phyloP scores from a whole-genome alignment of 768 basidiomycete species.

The Boletus edulis region DNA sequence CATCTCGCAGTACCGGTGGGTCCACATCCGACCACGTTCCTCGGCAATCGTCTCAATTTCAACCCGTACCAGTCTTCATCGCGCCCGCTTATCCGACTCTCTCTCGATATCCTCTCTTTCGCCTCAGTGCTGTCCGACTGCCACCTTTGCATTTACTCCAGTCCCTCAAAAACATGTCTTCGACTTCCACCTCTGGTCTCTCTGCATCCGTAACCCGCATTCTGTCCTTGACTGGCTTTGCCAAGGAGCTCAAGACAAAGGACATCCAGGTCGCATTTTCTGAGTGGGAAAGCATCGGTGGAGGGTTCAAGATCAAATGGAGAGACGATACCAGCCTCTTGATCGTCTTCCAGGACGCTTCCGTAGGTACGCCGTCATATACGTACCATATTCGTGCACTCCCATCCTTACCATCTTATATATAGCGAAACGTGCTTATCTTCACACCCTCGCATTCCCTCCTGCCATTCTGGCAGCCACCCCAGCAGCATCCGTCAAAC shows the following conservation, averaged over 20 bases:
- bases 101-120: conserved; percentile 18
- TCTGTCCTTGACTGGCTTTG: conserved; percentile 87
- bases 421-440: conserved; percentile 50
- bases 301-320: conserved; percentile 99
- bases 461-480: conserved; percentile 63
- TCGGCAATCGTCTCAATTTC: conserved; percentile 28
- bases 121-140: not conserved
- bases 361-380: conserved; percentile 64
- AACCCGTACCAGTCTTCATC: conserved; percentile 2
- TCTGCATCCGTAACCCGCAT: conserved; percentile 97
- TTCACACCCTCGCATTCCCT: conserved; percentile 82
- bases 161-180: conserved; percentile 46
- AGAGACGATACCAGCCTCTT: conserved; percentile 93
- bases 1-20: conserved; percentile 7
- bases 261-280: conserved; percentile 91
- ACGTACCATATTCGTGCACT: not conserved
- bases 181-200: conserved; percentile 68
- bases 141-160: conserved; percentile 4
- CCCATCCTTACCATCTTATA: conserved; percentile 1
- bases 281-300: conserved; percentile 81
- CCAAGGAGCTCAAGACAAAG: conserved; percentile 94
- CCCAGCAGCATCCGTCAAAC: conserved; percentile 64
- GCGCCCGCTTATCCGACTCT: conserved; percentile 14
- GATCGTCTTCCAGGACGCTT: conserved; percentile 91
- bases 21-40: conserved; percentile 23